Base-by-base conservation (phyloP, 805 yeast genomes). In the Ogataea minuta region DNA sequence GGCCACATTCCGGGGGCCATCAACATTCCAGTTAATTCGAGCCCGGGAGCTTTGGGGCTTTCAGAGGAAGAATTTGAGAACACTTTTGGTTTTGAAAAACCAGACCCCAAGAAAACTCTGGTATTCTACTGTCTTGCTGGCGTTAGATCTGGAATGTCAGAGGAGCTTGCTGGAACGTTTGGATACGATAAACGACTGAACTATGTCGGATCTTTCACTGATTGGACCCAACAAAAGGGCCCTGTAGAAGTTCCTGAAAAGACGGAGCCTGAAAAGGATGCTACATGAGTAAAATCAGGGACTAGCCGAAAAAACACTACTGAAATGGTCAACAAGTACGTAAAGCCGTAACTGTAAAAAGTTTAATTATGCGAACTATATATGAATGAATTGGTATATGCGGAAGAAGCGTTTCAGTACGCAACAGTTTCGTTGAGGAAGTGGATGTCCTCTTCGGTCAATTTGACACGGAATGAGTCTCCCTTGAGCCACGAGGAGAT, bases 101-200 rank as follows among this genome's bases (percentile, higher is more conserved):
- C 99, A 3, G 52, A 66, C 6, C 62, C 68, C 33, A 80, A 79
- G 35, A 77, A 84, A 57, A 85, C 86, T 50, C 70, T 91, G 57
- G 76, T 91, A 28, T 90, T 91, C 65, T 90, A 90, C 67, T 91
- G 99, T 65, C 77, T 84, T 34, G 96, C 85, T 7, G 99, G 99
- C 41, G 84, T 89, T 32, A 80, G 99, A 69, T 83, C 95, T 16
- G 74, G 87, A 31, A 87, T 88, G 46, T 90, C 96, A 29, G 96
- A 88, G 59, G 95, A 87, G 57, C 71, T 91, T 57, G 98, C 98
- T 10, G 76, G 79, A 45, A 84, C 95, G 16, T 87, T 82, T 63
- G 98, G 97, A 9, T 91, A 91, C 64, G 66, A 73, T 34, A 75
- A 84, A 52, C 76, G 96, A 50, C 88, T 90, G 41, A 86, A 89